These are phyloP conservation scores for Xylaria hypoxylon DNA, from an alignment of 2,329 filamentous ascomycete genomes.

Conservation along the genomic window DNA sequence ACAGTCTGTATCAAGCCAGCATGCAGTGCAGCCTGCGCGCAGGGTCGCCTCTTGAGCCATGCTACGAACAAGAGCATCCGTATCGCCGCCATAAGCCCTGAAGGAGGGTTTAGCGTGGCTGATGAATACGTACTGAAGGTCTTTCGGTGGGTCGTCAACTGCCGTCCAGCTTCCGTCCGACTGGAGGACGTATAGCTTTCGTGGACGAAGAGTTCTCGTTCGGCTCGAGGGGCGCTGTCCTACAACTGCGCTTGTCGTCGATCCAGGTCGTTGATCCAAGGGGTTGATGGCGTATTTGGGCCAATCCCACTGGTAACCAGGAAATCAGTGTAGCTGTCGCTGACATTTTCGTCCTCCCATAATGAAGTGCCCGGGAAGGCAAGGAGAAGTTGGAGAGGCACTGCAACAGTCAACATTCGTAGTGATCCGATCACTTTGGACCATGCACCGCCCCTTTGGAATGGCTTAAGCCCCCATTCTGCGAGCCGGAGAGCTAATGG, in stretches of 20 bases:
- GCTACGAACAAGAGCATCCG: slow-evolving; percentile 20
- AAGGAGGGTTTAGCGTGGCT: too few relatives aligned
- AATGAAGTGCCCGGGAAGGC: slow-evolving; percentile 32
- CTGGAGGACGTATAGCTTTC: slow-evolving; percentile 37
- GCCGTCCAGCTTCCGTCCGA: slow-evolving; percentile 28
- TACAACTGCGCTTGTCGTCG: background rate
- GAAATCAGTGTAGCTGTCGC: slow-evolving; percentile 42
- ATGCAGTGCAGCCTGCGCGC: slow-evolving; percentile 34
- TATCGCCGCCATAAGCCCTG: slow-evolving; percentile 7
- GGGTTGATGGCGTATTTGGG: slow-evolving; percentile 45
- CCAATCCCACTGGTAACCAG: slow-evolving; percentile 45
- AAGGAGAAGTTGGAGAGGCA: slow-evolving; percentile 43
- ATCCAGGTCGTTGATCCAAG: slow-evolving; percentile 40
- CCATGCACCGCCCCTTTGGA: slow-evolving; percentile 30
- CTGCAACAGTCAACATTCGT: too few relatives aligned
- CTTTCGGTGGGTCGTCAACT: slow-evolving; percentile 27
- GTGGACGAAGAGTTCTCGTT: slow-evolving; percentile 30
- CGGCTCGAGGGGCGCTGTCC: slow-evolving; percentile 27
- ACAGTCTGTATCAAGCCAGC: slow-evolving; percentile 40
- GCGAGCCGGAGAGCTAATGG: slow-evolving; percentile 40
- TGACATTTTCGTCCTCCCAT: slow-evolving; percentile 39
- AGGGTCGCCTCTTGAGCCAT: slow-evolving; percentile 36
- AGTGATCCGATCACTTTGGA: slow-evolving; percentile 28
- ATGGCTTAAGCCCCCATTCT: slow-evolving; percentile 40
- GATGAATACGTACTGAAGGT: slow-evolving; percentile 39